Evolutionary conservation across 768 basidiomycete genomes (phyloP), one percentile per base, ranked within the genome.

Genomic region (Pulveroboletus ravenelii): DNA sequence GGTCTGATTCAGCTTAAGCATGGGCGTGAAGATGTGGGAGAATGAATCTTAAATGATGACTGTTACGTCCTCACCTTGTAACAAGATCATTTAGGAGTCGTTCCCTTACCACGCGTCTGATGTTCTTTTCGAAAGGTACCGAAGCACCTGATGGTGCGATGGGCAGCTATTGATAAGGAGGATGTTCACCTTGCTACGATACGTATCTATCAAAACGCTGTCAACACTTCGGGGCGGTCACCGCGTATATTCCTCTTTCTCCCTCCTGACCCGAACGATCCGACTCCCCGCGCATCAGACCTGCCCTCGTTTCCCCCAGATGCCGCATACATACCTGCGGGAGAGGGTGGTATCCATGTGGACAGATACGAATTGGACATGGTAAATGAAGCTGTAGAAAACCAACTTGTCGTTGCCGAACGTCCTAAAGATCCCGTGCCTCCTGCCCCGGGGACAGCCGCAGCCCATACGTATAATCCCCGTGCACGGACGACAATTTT

Each of bases 301-400:
- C 52, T 56, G 13, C 70, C 58, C 36, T 60, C 56, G 31, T 71
- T 69, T 25, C 48, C 60, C 10, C 53, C 55, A 5, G 62, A 67
- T 34, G 66, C 66, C 12, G 67, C 67, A 34, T 52, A 65, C 47
- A 65, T 67, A 39, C 65, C 67, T 10, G 41, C 54, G 20, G 64
- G 62, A 27, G 64, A 62, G 43, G 60, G 63, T 15, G 64, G 62
- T 6, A 25, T 65, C n/a, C 67, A 67, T 25, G 67, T 69, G 5
- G 86, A 87, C 60, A 79, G 83, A 66, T 97, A 92, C 70, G 89
- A 92, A 58, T 75, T 97, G 31, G 85, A 90, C 38, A 90, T 95
- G 81, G 82, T 92, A 38, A 87, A 90, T 54, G 85, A 90, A 54
- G 69, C 80, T 30, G 86, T 90, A 9, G 87, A 89, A 59, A 93